Percentiles rank a stretch among this genome's conserved stretches.
These are phyloP conservation scores for Paramecium bursaria DNA, from an alignment of 73 alveolate genomes.

Conservation along the genomic window DNA sequence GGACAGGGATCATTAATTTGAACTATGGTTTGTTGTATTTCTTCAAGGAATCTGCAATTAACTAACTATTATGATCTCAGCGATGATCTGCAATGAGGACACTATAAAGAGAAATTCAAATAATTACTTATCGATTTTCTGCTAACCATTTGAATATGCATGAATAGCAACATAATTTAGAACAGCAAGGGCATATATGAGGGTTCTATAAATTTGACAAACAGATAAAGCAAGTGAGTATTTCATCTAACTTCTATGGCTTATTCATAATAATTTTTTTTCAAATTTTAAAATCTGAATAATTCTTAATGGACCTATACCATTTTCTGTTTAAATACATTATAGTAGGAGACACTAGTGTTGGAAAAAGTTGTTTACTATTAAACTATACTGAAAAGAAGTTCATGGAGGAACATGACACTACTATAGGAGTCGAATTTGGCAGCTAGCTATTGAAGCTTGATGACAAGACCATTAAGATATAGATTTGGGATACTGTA, in stretches of 20 bases:
- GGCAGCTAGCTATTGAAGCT: conserved; percentile 69
- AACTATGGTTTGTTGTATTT: conserved; percentile 71
- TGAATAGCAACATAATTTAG: conserved; percentile 90
- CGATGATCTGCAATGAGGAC: conserved; percentile 93
- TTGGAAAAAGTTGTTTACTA: conserved; percentile 73
- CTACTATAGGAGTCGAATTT: conserved; percentile 81
- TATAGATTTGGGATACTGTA: conserved; percentile 71
- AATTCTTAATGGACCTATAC: conserved; percentile 49
- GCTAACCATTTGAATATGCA: conserved; percentile 92
- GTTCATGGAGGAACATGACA: conserved; percentile 73
- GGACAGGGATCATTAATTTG: conserved; percentile 82
- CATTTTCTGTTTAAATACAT: conserved; percentile 63
- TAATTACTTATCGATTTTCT: conserved; percentile 76
- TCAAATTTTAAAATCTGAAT: too few species aligned
- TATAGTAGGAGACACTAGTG: conserved; percentile 69
- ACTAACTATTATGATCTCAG: conserved; percentile 85
- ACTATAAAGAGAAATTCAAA: conserved; percentile 56
- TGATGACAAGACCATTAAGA: conserved; percentile 67
- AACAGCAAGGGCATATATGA: conserved; percentile 95
- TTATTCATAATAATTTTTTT: too few species aligned
- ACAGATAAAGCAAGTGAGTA: conserved; percentile 93
- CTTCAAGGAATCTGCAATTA: conserved; percentile 83
- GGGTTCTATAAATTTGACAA: conserved; percentile 84
- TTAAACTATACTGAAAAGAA: conserved; percentile 72
- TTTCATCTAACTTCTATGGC: conserved; percentile 80